phyloP scores from a whole-genome alignment of 176 grass and related monocot genomes.

The Triticum timopheevii region DNA sequence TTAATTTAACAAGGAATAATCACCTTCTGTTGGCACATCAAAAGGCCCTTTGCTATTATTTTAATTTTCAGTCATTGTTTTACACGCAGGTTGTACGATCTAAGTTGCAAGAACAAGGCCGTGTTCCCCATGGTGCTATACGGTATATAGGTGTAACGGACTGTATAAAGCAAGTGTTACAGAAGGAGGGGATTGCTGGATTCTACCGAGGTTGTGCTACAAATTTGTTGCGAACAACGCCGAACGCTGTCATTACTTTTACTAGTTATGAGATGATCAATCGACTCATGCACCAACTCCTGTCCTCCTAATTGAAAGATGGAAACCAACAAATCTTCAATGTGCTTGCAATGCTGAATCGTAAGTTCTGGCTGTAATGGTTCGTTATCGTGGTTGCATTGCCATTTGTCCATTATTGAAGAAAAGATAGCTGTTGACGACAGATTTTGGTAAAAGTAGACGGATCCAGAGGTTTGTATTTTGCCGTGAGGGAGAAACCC shows the following conservation, averaged over 20 bases:
- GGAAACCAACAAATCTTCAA: background rate
- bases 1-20: background rate
- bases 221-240: conserved; percentile 84
- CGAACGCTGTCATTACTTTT: conserved; percentile 82
- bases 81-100: conserved; percentile 71
- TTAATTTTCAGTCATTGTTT: background rate
- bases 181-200: conserved; percentile 60
- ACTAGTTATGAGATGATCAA: conserved; percentile 89
- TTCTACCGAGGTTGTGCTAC: conserved; percentile 83
- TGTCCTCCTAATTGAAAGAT: conserved; percentile 23
- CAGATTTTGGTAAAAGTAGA: conserved; percentile 19
- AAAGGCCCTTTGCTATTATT: background rate
- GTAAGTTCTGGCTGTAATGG: background rate
- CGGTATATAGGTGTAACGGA: conserved; percentile 57
- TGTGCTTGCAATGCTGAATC: background rate
- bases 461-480: background rate
- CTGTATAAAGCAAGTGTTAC: conserved; percentile 69
- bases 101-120: conserved; percentile 79
- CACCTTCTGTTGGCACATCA: background rate
- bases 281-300: conserved; percentile 48
- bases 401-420: conserved; percentile 7
- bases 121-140: conserved; percentile 37
- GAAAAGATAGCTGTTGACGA: background rate
- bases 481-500: background rate
- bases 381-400: conserved; percentile 19